phyloP scores from a whole-genome alignment of 805 yeast genomes.

The Zygosaccharomyces bisporus region DNA sequence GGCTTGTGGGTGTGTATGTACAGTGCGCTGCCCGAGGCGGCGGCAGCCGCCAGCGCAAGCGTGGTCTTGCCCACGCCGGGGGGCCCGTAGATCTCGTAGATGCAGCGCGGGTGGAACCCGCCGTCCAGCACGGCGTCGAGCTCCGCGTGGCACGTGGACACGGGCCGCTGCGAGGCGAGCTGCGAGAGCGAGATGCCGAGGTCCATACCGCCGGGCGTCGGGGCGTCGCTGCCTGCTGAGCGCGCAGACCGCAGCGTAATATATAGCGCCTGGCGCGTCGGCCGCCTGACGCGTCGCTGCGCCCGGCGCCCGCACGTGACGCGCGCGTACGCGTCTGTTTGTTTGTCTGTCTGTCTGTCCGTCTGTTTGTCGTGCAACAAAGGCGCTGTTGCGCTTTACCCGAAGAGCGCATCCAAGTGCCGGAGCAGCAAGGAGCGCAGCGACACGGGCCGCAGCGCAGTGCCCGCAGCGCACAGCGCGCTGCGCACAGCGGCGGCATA shows the following conservation, averaged over 20 bases:
- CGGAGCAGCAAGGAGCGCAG: not conserved
- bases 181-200: conserved; percentile 36
- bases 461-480: no score
- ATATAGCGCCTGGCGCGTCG: no score
- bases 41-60: conserved; percentile 21
- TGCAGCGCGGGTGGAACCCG: conserved; percentile 30
- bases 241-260: no score
- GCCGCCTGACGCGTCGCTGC: no score
- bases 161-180: conserved; percentile 25
- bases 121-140: conserved; percentile 25
- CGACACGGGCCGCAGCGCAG: not conserved
- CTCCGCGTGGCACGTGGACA: conserved; percentile 23
- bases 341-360: no score
- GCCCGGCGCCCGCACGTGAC: no score
- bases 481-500: not conserved
- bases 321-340: no score
- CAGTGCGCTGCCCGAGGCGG: conserved; percentile 19
- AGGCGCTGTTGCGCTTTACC: no score
- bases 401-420: no score
- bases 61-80: conserved; percentile 35
- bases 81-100: conserved; percentile 35
- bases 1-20: conserved; percentile 32
- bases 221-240: no score
- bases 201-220: conserved; percentile 23
- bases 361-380: no score